Evolutionary conservation across 352 stramenopile species (phyloP).

Genomic region (Globisporangium nagaii): DNA sequence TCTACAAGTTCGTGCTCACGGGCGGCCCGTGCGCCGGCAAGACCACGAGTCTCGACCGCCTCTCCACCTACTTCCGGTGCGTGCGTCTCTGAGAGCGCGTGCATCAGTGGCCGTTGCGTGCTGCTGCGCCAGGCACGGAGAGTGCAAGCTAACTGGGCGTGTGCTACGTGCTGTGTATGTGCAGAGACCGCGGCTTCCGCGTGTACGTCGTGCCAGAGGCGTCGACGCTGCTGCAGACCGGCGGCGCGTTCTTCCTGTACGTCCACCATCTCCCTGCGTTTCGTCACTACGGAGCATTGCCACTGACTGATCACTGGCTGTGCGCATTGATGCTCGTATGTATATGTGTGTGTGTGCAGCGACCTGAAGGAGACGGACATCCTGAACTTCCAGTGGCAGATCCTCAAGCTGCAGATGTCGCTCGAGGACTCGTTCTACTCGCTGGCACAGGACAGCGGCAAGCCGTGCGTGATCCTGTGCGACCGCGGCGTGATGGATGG

Average conservation of each 20-base stretch:
- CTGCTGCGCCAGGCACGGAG: not conserved
- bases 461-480: slow-evolving; percentile 91
- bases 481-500: slow-evolving; percentile 96
- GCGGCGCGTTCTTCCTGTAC: slow-evolving; percentile 87
- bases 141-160: not conserved
- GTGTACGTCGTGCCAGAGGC: slow-evolving; percentile 95
- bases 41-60: slow-evolving; percentile 90
- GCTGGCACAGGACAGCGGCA: slow-evolving; percentile 70
- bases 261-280: slow-evolving; percentile 6
- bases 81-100: no score
- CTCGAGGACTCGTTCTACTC: slow-evolving; percentile 84
- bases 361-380: slow-evolving; percentile 80
- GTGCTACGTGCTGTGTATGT: not conserved
- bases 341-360: slow-evolving; percentile 8
- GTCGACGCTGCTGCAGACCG: slow-evolving; percentile 93
- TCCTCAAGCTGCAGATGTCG: slow-evolving; percentile 79
- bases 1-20: slow-evolving; percentile 94
- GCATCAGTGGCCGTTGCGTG: not conserved
- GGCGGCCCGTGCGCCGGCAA: slow-evolving; percentile 94
- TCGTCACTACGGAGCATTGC: no score
- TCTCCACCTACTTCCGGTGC: slow-evolving; percentile 86
- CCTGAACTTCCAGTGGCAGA: slow-evolving; percentile 87
- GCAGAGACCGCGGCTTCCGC: slow-evolving; percentile 89
- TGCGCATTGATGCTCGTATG: no score
- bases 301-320: not conserved